Conservation (phyloP, 23 red algal genomes). For the Gracilaria domingensis region DNA sequence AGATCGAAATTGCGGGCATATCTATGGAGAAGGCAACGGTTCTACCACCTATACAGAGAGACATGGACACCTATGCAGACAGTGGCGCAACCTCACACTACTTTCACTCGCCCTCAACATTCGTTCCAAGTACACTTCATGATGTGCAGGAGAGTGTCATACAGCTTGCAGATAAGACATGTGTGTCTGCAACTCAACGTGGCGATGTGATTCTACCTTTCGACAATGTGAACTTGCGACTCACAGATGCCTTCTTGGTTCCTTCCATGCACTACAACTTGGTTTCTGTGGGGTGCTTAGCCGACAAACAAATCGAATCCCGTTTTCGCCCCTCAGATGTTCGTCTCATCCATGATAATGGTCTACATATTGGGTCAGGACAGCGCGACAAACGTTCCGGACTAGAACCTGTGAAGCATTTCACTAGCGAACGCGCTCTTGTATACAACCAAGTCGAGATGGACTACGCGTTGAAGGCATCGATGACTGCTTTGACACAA, state of each 20-base stretch:
- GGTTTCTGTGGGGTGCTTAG: conserved; percentile 41
- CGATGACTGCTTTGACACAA: background rate
- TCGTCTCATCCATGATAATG: conserved; percentile 30
- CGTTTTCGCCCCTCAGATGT: background rate
- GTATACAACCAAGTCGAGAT: background rate
- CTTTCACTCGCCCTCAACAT: background rate
- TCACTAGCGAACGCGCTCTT: background rate
- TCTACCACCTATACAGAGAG: background rate
- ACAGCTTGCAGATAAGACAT: conserved; percentile 36
- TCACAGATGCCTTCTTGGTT: conserved; percentile 24
- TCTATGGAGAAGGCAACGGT: conserved; percentile 14
- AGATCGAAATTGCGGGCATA: conserved; percentile 6
- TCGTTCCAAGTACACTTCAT: conserved; percentile 16
- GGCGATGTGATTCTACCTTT: conserved; percentile 35
- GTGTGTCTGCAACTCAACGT: background rate
- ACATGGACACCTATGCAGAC: conserved; percentile 16
- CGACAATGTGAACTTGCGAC: conserved; percentile 38
- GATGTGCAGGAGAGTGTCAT: background rate
- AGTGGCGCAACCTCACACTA: conserved; percentile 33
- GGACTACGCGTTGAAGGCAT: background rate
- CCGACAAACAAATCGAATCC: conserved; percentile 49
- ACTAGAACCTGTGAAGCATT: background rate
- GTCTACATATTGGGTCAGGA: background rate
- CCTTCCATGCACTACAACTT: conserved; percentile 28
- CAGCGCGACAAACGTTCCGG: background rate